Evolutionary conservation across 805 yeast genomes (phyloP).

Genomic region (Starmerella roubikii): DNA sequence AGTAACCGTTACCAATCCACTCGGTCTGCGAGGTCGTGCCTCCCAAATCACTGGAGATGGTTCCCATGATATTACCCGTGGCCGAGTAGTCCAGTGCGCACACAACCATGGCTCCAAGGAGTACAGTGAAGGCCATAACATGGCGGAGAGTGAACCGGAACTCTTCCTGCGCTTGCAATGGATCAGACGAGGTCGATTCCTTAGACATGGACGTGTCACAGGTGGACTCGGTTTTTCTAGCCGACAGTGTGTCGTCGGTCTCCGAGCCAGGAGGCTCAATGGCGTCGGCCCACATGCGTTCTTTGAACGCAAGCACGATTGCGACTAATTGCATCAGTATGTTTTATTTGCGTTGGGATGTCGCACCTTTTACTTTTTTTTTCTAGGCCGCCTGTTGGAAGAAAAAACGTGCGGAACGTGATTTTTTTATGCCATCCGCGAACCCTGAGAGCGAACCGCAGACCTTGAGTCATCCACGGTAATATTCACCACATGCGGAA

Average conservation of each 20-base stretch:
- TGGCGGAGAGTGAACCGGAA: conserved; percentile 6
- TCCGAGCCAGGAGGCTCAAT: not conserved
- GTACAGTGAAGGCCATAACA: conserved; percentile 1
- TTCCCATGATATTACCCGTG: conserved; percentile 16
- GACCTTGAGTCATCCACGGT: too few relatives aligned
- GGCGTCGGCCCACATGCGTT: not conserved
- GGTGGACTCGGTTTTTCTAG: too few relatives aligned
- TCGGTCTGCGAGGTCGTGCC: conserved; percentile 22
- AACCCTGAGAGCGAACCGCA: too few relatives aligned
- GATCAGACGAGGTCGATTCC: too few relatives aligned
- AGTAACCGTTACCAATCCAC: conserved; percentile 24
- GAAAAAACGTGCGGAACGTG: too few relatives aligned
- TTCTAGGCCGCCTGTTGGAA: too few relatives aligned
- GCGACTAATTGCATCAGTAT: too few relatives aligned
- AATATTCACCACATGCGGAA: too few relatives aligned
- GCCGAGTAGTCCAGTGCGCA: conserved; percentile 18
- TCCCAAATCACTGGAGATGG: conserved; percentile 13
- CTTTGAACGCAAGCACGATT: too few relatives aligned
- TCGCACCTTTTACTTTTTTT: too few relatives aligned
- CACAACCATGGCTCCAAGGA: conserved; percentile 5
- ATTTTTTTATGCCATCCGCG: too few relatives aligned
- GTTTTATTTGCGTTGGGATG: too few relatives aligned
- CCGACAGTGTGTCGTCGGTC: not conserved
- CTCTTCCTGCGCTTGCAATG: not conserved
- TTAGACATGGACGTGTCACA: not conserved